phyloP scores from a whole-genome alignment of 2,329 filamentous ascomycete species.

The Knufia petricola region DNA sequence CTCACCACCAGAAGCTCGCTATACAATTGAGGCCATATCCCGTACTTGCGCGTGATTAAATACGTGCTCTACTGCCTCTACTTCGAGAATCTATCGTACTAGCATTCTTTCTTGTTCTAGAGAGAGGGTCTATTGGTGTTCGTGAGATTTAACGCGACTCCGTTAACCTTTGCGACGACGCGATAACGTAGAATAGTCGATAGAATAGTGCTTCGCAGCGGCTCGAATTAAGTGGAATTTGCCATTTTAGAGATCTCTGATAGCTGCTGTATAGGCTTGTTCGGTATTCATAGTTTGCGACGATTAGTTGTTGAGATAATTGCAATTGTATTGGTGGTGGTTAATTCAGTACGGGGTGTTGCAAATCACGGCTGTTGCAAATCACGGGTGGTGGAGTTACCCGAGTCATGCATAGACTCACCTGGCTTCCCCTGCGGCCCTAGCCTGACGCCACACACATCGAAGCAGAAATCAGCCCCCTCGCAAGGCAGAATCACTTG shows the following conservation, averaged over 20 bases:
- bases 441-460: no score
- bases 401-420: no score
- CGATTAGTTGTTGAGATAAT: no score
- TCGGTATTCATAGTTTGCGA: no score
- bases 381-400: no score
- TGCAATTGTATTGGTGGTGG: no score
- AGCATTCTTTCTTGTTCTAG: slow-evolving; percentile 9
- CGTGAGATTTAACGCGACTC: neutral
- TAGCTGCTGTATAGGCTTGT: no score
- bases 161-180: slow-evolving; percentile 5
- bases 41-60: slow-evolving; percentile 6
- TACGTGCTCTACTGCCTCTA: slow-evolving; percentile 9
- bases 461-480: no score
- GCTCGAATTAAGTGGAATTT: slow-evolving; percentile 7
- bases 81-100: slow-evolving; percentile 12
- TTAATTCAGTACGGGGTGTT: no score
- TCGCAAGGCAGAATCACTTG: no score
- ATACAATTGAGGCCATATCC: slow-evolving; percentile 8
- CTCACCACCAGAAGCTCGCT: neutral
- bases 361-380: no score
- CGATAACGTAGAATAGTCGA: neutral
- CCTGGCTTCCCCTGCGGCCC: no score
- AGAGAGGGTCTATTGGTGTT: slow-evolving; percentile 9
- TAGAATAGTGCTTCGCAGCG: neutral
- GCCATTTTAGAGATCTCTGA: neutral